Base-by-base conservation (phyloP, 1,284 basidiomycete genomes). In the Sphaerobolus stellatus region DNA sequence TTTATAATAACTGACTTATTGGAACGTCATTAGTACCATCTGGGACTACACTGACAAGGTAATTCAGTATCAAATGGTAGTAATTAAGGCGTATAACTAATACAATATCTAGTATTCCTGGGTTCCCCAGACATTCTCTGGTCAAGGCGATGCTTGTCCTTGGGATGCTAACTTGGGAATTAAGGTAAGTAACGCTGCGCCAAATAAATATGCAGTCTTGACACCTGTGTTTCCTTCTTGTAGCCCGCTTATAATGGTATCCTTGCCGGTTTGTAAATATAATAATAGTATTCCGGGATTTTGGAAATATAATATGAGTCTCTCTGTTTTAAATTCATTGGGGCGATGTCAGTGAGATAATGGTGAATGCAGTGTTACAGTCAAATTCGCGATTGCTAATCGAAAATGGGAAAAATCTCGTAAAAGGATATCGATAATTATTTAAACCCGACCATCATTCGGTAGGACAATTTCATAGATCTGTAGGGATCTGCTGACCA, bases 11-110 rank as follows among this genome's bases (percentile, higher is more conserved):
- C n/a, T n/a, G n/a, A n/a, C 29, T 14, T 11, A 22, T 14, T 44
- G 22, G 11, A 44, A 22, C 11, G 9, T 13, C 41, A 27, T n/a
- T 29, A 43, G 41, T 33, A 82, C 79, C 4, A 65, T 80, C 31
- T 82, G 79, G 78, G 80, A 79, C 58, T 79, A 72, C 64, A 79
- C 76, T 16, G 78, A 80, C 61, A 78, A 79, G 62, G 67, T 70
- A 11, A 18, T 56, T 40, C 47, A 31, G 57, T 50, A 51, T 57
- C 59, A 14, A 13, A 7, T 14, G 25, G 18, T 31, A 27, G 24
- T 29, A 13, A 5, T 3, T 29, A 44, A 45, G 29, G 38, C 34
- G 16, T 36, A 29, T 14, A 14, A 33, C 25, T 28, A 9, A 31
- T 13, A 33, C 24, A 18, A n/a, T n/a, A 18, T 44, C 22, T 41